Evolutionary conservation across 176 grass and related monocot species (phyloP).

Genomic region (Zizania latifolia): DNA sequence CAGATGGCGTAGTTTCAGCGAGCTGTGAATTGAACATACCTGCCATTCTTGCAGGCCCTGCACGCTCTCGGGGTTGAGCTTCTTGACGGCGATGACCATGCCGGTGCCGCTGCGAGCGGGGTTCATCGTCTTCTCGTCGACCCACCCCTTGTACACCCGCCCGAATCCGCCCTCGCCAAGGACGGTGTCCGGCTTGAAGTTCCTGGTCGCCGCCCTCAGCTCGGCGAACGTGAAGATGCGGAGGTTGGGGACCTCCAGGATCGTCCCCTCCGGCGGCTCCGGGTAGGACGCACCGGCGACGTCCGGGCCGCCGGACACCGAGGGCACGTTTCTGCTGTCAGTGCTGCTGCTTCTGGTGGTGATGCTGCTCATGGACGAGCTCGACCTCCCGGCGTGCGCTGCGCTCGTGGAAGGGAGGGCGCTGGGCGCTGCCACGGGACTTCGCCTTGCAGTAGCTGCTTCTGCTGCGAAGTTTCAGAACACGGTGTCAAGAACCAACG

Average conservation of each 20-base stretch:
- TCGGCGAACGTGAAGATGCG: conserved; percentile 59
- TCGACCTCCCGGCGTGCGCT: neutral
- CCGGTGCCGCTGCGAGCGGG: conserved; percentile 48
- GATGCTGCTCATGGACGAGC: conserved; percentile 35
- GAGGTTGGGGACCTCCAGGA: conserved; percentile 61
- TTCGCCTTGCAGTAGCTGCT: neutral
- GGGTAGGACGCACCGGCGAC: neutral
- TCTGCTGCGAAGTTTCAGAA: neutral
- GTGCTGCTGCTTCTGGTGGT: neutral
- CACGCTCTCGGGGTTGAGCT: conserved; percentile 69
- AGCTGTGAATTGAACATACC: conserved; percentile 25
- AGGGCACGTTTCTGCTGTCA: neutral
- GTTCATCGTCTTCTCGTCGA: conserved; percentile 61
- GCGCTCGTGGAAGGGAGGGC: neutral
- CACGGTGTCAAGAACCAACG: neutral
- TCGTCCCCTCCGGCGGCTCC: conserved; percentile 53
- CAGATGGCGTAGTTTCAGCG: too few relatives aligned
- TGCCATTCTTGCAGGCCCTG: conserved; percentile 82
- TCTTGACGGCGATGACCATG: conserved; percentile 71
- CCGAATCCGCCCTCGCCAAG: conserved; percentile 84
- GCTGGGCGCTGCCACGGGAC: neutral
- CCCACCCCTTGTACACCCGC: conserved; percentile 77
- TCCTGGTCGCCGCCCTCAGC: conserved; percentile 45
- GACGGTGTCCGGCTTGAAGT: conserved; percentile 56
- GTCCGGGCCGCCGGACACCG: neutral